These are phyloP conservation scores for Aspergillus quadricinctus DNA, from an alignment of 2,329 filamentous ascomycete genomes.

Conservation along the genomic window DNA sequence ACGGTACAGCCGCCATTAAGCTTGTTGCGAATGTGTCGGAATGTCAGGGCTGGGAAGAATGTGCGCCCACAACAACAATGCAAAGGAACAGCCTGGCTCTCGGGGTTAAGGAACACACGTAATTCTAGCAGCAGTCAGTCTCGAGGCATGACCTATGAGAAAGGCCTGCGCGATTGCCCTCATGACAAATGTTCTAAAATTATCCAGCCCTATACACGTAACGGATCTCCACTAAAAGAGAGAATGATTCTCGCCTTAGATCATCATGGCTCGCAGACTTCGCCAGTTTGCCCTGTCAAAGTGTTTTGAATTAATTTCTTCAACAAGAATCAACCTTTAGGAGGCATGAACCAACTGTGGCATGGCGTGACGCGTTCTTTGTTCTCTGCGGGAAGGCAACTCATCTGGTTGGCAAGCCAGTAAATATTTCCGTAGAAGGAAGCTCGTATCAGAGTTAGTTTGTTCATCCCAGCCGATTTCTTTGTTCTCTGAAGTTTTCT, in stretches of 20 bases:
- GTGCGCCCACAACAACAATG: constrained; percentile 30
- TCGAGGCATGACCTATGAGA: not conserved
- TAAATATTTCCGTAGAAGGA: not conserved
- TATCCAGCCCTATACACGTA: constrained; percentile 6
- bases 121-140: not conserved
- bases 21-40: constrained; percentile 22
- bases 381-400: not conserved
- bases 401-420: not conserved
- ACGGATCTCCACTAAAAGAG: not conserved
- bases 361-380: constrained; percentile 5
- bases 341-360: not conserved
- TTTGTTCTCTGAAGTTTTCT: not conserved
- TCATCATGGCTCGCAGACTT: not conserved
- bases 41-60: constrained; percentile 31
- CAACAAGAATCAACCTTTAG: not conserved
- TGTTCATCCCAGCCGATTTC: not conserved
- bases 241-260: not conserved
- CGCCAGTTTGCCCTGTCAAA: not conserved
- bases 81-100: constrained; percentile 20
- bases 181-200: constrained; percentile 15
- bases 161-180: constrained; percentile 1
- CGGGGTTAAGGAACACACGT: constrained; percentile 10
- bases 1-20: constrained; percentile 13
- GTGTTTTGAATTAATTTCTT: not conserved
- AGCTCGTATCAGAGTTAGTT: not conserved